Percentiles rank a stretch among this genome's conserved stretches.
Evolutionary conservation across 2,329 filamentous ascomycete species (phyloP).

Genomic region (Hypoxylon rubiginosum): DNA sequence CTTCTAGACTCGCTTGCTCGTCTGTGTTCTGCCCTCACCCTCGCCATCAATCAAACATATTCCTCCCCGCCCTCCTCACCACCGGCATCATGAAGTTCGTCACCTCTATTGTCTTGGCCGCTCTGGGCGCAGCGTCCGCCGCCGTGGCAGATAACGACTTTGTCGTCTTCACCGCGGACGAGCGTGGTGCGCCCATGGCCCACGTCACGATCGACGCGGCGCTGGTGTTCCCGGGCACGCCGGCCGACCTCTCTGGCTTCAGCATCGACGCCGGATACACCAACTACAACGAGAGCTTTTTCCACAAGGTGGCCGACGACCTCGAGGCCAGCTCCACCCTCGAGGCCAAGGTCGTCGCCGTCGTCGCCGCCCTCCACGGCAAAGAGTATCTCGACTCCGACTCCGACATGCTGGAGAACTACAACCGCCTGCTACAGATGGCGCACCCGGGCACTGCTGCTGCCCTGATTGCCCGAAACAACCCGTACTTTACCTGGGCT

Average conservation of each 20-base stretch:
- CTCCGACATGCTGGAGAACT: not conserved
- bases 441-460: not conserved
- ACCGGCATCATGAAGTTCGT: no score
- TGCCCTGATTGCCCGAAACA: not conserved
- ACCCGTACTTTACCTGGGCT: not conserved
- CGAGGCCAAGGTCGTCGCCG: not conserved
- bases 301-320: not conserved
- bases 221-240: not conserved
- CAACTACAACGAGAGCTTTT: not conserved
- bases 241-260: not conserved
- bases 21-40: no score
- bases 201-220: not conserved
- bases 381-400: not conserved
- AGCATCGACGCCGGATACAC: not conserved
- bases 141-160: no score
- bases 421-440: not conserved
- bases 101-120: no score
- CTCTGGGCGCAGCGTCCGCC: no score
- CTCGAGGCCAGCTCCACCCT: not conserved
- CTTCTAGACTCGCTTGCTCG: no score
- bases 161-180: no score
- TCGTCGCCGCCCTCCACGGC: not conserved
- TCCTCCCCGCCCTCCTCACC: no score
- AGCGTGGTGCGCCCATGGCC: no score
- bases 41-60: no score